Base-by-base conservation (phyloP, 2,329 filamentous ascomycete genomes). In the Clonostachys byssicola region DNA sequence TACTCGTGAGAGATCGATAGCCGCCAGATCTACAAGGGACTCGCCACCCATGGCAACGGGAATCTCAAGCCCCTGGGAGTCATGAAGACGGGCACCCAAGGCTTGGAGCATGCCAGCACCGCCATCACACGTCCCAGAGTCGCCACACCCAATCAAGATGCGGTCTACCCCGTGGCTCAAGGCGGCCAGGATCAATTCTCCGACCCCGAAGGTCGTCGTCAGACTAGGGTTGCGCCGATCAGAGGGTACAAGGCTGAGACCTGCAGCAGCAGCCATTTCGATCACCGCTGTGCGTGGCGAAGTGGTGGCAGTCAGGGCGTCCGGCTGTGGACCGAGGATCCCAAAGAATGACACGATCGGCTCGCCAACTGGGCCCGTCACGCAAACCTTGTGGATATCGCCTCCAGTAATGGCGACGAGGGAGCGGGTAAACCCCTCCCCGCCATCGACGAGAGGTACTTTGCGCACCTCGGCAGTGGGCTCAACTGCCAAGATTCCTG, bases 81-180 rank as follows among this genome's bases (percentile, higher is more conserved):
- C 68, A 12, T 73, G 49, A 14, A 78, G 62, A 3, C 63, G 63
- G 4, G 64, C 74, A 5, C 75, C 75, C 6, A 79, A 65, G 3
- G 75, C 75, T 51, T 79, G 75, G 9, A 76, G 68, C 74, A 79
- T 77, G 13, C 75, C 75, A 1, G 71, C 70, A 13, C 75, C 76
- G 7, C 73, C 75, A 49, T 78, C 75, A 36, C 73, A 76, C 6
- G 74, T 78, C 6, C 74, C 76, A 4, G 75, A 78, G 54, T 79
- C 75, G 35, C 75, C 75, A 52, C 75, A 78, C 1, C 75, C 76
- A 18, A 79, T 57, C 8, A 79, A 61, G 42, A 79, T 72, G 8
- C 66, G 66, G 9, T 60, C 60, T 9, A 65, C 71, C 2, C 74
- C 74, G 43, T 65, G 61, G 45, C 74, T 67, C 5, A 78, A 56